Conservation (phyloP, 2,329 filamentous ascomycete genomes). For the Phialemoniopsis sp. region DNA sequence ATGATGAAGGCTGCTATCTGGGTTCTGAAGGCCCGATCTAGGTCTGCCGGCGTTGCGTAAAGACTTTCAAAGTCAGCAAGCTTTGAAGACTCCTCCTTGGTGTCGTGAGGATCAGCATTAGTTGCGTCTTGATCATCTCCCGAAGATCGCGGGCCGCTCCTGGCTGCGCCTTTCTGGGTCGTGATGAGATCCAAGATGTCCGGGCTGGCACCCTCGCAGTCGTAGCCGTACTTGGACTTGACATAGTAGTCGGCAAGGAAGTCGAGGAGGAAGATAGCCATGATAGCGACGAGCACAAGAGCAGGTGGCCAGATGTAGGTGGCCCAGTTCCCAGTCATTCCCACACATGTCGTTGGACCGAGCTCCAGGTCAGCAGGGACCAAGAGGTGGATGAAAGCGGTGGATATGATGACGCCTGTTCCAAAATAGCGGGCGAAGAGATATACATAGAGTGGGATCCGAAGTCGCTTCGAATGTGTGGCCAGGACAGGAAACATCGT, state of each 20-base stretch:
- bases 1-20: slow-evolving; percentile 42
- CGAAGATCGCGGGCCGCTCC: background rate
- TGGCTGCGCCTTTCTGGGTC: background rate
- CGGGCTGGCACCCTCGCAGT: background rate
- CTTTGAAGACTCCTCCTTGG: slow-evolving; percentile 6
- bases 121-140: background rate
- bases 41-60: slow-evolving; percentile 11
- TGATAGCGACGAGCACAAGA: slow-evolving; percentile 40
- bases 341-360: slow-evolving; percentile 31
- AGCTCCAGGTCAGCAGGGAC: slow-evolving; percentile 22
- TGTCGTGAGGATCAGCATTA: background rate
- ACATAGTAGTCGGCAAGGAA: slow-evolving; percentile 45
- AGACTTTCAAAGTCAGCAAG: background rate
- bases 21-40: slow-evolving; percentile 27
- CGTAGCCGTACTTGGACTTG: slow-evolving; percentile 40
- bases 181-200: slow-evolving; percentile 2
- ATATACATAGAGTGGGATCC: slow-evolving; percentile 62
- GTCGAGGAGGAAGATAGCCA: slow-evolving; percentile 47
- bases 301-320: slow-evolving; percentile 48
- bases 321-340: slow-evolving; percentile 45
- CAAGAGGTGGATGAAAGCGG: slow-evolving; percentile 66
- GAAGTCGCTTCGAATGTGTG: slow-evolving; percentile 48
- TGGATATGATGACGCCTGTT: slow-evolving; percentile 73
- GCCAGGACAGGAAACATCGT: slow-evolving; percentile 67
- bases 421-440: slow-evolving; percentile 72